Evolutionary conservation across 139 green algal genomes (phyloP).

Genomic region (Helicosporidium sp.): DNA sequence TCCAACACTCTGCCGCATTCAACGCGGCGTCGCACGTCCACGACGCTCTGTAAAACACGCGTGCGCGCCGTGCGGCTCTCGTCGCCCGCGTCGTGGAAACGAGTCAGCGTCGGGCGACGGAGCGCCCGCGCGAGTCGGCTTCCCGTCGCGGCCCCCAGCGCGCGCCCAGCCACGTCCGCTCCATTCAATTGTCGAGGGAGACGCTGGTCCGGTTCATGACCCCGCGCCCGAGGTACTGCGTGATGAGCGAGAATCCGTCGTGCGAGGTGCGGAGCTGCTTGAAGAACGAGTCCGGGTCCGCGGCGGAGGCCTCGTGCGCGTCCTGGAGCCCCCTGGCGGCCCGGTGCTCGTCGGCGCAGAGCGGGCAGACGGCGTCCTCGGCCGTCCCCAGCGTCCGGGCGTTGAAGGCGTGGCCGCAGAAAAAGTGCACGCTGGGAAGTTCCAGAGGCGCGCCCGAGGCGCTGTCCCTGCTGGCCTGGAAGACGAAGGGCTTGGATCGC

Average conservation of each 20-base stretch:
- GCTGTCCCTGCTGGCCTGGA: constrained; percentile 63
- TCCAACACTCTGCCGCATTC: no score
- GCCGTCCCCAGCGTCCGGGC: constrained; percentile 61
- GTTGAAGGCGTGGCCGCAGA: constrained; percentile 90
- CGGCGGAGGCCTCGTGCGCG: constrained; percentile 28
- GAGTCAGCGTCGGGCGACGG: no score
- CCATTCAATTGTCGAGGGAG: background rate
- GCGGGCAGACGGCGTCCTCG: constrained; percentile 59
- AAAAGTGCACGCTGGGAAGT: constrained; percentile 83
- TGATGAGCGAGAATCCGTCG: constrained; percentile 71
- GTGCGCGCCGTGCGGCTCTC: no score
- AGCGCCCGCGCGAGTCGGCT: no score
- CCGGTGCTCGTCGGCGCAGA: constrained; percentile 62
- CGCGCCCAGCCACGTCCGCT: no score
- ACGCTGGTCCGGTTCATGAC: constrained; percentile 46
- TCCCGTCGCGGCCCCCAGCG: no score
- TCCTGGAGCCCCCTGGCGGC: constrained; percentile 42
- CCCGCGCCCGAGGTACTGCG: constrained; percentile 67
- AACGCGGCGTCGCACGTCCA: no score
- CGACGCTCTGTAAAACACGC: no score
- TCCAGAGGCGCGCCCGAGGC: constrained; percentile 57
- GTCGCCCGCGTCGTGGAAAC: no score
- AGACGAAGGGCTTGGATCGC: constrained; percentile 46
- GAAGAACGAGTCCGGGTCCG: constrained; percentile 74
- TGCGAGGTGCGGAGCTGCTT: constrained; percentile 49